These are phyloP conservation scores for Takashimella koratensis DNA, from an alignment of 1,284 basidiomycete species.

Conservation along the genomic window DNA sequence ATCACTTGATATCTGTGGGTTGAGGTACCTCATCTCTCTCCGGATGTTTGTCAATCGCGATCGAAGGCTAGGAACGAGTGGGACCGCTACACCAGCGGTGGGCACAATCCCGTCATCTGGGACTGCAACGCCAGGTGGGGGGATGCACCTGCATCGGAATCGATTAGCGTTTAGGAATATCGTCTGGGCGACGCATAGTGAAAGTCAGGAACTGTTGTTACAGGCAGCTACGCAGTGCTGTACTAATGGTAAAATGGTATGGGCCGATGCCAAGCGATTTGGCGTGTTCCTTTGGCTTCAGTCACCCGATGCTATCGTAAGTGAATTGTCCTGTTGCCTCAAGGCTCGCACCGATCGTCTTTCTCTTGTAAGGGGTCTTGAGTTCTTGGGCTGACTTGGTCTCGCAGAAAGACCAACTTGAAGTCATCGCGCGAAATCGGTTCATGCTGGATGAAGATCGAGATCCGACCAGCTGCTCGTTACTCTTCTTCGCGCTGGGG, in stretches of 20 bases:
- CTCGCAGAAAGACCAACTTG: conserved; percentile 73
- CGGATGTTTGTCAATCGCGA: conserved; percentile 51
- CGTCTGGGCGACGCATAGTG: conserved; percentile 92
- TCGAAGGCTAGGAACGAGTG: conserved; percentile 19
- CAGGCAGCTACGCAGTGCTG: conserved; percentile 67
- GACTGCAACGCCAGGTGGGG: background rate
- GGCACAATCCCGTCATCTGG: background rate
- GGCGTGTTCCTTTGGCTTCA: conserved; percentile 87
- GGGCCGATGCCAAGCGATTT: conserved; percentile 78
- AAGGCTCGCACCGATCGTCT: background rate
- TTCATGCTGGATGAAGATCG: conserved; percentile 80
- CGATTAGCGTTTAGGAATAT: conserved; percentile 85
- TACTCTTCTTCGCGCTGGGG: conserved; percentile 92
- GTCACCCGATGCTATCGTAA: conserved; percentile 69
- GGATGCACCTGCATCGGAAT: conserved; percentile 55
- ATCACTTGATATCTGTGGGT: conserved; percentile 79
- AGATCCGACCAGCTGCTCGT: conserved; percentile 82
- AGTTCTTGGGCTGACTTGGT: no score
- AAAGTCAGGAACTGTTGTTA: conserved; percentile 80
- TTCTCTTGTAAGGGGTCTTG: no score
- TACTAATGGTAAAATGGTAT: conserved; percentile 70
- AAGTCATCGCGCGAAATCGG: conserved; percentile 86
- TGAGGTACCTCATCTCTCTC: conserved; percentile 86
- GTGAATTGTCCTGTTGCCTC: conserved; percentile 28
- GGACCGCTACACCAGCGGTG: conserved; percentile 18